Evolutionary conservation across 331 rosid genomes (phyloP), one percentile per base, ranked within the genome.

Genomic region (Spiraea crenata): DNA sequence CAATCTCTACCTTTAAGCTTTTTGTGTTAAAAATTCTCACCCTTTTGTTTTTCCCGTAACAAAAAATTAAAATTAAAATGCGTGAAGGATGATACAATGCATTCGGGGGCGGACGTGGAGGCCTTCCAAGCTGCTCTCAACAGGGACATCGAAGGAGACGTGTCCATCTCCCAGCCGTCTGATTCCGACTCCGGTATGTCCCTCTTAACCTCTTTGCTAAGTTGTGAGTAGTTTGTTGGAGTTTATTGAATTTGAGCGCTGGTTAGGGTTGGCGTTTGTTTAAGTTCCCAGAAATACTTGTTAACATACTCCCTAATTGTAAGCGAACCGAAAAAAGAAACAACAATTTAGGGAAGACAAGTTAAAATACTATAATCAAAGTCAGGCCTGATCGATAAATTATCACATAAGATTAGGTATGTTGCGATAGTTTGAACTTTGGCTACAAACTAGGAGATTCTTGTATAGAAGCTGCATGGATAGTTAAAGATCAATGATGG

Each of bases 111-210:
- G 1, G 95, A 88, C 6, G 92, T 90, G 70, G 98, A 86, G 76
- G 96, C 96, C 39, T 88, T 92, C 42, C 95, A 90, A 84, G 96
- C 91, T 67, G 95, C 96, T 51, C 76, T 90, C 66, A 86, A 83
- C 63, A 82, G 87, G 83, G 95, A 90, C 79, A 85, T 90, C 6
- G 88, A 84, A n/a, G 96, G 95, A 65, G 95, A 85, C 73, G 72
- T 75, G 3, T 78, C 82, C 31, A 69, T 80, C 80, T 79, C 92
- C 20, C 87, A 81, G 76, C 79, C 73, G 17, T 84, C 90, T 73
- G 89, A 68, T 71, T 80, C 91, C 25, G 89, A 80, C 40, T 58
- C 86, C 39, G 92, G 98, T 84, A 70, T n/a, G n/a, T 44, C 52
- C 7, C 15, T 47, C 34, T 56, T 51, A 46, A 38, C 47, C 58